Base-by-base conservation (phyloP, 2,329 filamentous ascomycete species). In the Fusarium udum region DNA sequence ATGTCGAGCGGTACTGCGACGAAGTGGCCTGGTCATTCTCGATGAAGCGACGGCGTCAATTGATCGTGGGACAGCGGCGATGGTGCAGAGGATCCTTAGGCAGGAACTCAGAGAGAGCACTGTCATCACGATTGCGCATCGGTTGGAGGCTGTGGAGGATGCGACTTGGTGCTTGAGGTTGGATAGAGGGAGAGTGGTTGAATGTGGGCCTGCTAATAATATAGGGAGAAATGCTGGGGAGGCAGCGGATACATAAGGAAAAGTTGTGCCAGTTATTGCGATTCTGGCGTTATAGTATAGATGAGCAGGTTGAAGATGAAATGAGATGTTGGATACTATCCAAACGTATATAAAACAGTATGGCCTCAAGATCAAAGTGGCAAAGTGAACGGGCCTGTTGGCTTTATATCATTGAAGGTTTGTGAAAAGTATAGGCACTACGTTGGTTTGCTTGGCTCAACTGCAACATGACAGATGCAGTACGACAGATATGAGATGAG, bases 11-110 rank as follows among this genome's bases (percentile, higher is more conserved):
- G 87, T 92, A 1, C 82, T 91, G n/a, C 82, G 90, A 3, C 83
- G 87, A 9, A 90, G 88, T 52, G 89, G 89, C 5, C 83, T 92
- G 26, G 86, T 92, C 20, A 87, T 92, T 32, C 79, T 91, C n/a
- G 90, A 92, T 67, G 90, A 92, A 80, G 90, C 90, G 5, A 92
- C 90, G 7, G 89, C 90, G 6, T 89, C 87, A 2, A 90, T 92
- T 57, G 90, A 92, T 64, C 85, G 86, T 52, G 84, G 83, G 63
- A 92, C 90, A 3, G 90, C 90, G 0, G 83, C 84, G 26, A 83
- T 84, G 28, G 90, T 91, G 63, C 89, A 92, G 79, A 82, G 86
- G 20, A 83, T 91, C 6, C 77, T 92, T 43, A 80, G 89, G 8
- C 84, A 87, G 31, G 89, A 91, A 76, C 82, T 92, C 49, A 77